Evolutionary conservation across 2,329 filamentous ascomycete species (phyloP).

Genomic region (Stemphylium lycopersici): DNA sequence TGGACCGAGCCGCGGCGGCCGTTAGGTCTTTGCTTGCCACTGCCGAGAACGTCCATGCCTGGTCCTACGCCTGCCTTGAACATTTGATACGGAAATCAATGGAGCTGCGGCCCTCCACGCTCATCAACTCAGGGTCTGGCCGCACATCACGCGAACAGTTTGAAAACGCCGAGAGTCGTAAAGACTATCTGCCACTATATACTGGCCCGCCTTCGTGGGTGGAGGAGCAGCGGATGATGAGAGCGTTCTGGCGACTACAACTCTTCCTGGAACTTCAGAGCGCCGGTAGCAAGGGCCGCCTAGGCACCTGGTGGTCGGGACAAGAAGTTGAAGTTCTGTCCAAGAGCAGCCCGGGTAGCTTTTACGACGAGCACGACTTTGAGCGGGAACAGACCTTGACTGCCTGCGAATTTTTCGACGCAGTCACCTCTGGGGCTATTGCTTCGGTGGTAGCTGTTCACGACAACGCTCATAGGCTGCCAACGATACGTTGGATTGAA

Average conservation of each 20-base stretch:
- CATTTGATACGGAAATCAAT: constrained; percentile 14
- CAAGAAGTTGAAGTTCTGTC: neutral
- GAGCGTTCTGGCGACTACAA: constrained; percentile 12
- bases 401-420: constrained; percentile 1
- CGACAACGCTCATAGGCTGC: neutral
- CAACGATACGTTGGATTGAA: neutral
- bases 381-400: constrained; percentile 4
- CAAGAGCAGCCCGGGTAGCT: neutral
- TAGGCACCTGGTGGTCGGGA: neutral
- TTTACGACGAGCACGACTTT: neutral
- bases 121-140: neutral
- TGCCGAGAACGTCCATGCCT: constrained; percentile 7
- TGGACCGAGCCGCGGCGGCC: constrained; percentile 1
- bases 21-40: constrained; percentile 9
- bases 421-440: constrained; percentile 4
- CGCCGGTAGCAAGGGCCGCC: constrained; percentile 1
- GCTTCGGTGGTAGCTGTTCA: neutral
- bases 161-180: constrained; percentile 10
- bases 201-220: constrained; percentile 11
- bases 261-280: constrained; percentile 12
- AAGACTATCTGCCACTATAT: constrained; percentile 12
- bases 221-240: constrained; percentile 15
- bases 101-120: constrained; percentile 10
- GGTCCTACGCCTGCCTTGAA: constrained; percentile 14
- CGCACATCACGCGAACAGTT: constrained; percentile 1